Percentiles rank a stretch among this genome's conserved stretches.
phyloP scores from a whole-genome alignment of 1,139 yeast species.

The Kodamaea suecica region DNA sequence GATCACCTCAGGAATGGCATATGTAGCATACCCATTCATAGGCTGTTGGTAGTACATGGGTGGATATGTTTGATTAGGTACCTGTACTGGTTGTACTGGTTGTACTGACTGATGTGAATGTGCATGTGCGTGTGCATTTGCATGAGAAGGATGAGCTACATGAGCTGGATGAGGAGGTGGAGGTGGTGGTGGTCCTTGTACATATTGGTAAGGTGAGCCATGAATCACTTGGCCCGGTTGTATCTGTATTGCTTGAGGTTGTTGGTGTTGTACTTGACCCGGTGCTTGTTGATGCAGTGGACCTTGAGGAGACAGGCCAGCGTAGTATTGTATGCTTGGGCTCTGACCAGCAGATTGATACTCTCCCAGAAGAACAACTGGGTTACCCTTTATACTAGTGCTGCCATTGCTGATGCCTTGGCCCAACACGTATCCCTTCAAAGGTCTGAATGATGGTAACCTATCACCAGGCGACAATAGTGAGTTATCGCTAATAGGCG shows the following conservation, averaged over 20 bases:
- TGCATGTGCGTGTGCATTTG: not conserved
- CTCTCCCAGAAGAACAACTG: slow-evolving; percentile 14
- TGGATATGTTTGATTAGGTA: not conserved
- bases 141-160: slow-evolving; percentile 6
- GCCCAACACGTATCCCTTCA: slow-evolving; percentile 6
- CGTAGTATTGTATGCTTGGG: not conserved
- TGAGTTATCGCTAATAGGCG: slow-evolving; percentile 13
- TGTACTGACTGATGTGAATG: not conserved
- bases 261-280: no score
- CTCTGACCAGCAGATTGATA: slow-evolving; percentile 8
- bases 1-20: slow-evolving; percentile 33
- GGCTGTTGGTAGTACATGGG: slow-evolving; percentile 12
- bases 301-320: slow-evolving; percentile 1
- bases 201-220: no score
- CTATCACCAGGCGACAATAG: slow-evolving; percentile 1
- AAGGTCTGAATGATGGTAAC: slow-evolving; percentile 4
- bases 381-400: no score
- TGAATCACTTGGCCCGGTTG: no score
- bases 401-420: no score
- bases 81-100: not conserved
- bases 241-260: no score
- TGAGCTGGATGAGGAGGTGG: slow-evolving; percentile 2
- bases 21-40: slow-evolving; percentile 17
- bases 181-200: no score
- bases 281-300: no score